Evolutionary conservation across 2,329 filamentous ascomycete genomes (phyloP).

Genomic region (Pyricularia pennisetigena): DNA sequence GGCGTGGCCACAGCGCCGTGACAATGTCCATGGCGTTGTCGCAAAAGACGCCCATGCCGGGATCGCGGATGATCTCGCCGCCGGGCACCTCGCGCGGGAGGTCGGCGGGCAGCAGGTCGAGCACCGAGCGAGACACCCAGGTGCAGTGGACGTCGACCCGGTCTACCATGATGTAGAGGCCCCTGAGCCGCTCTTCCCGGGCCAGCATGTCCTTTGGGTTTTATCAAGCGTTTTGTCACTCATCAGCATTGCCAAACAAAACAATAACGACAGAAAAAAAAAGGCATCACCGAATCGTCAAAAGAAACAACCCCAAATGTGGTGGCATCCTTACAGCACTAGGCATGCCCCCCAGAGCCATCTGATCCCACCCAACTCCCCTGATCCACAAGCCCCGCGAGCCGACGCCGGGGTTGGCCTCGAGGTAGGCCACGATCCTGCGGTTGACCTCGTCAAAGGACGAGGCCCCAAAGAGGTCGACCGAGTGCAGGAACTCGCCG

Average conservation of each 20-base stretch:
- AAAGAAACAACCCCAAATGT: not conserved
- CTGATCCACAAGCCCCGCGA: slow-evolving; percentile 49
- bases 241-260: not conserved
- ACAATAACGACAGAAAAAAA: not conserved
- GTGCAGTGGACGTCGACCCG: slow-evolving; percentile 61
- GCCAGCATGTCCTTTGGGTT: slow-evolving; percentile 46
- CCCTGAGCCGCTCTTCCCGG: slow-evolving; percentile 37
- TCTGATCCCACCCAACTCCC: slow-evolving; percentile 64
- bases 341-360: slow-evolving; percentile 54
- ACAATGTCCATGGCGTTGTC: slow-evolving; percentile 63
- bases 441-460: slow-evolving; percentile 43
- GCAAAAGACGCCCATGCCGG: slow-evolving; percentile 60
- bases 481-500: slow-evolving; percentile 56
- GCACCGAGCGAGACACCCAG: slow-evolving; percentile 56
- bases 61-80: slow-evolving; percentile 51
- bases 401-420: slow-evolving; percentile 38
- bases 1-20: slow-evolving; percentile 45
- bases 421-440: slow-evolving; percentile 42
- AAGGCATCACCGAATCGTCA: no score
- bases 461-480: slow-evolving; percentile 50
- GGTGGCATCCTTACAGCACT: slow-evolving; percentile 39
- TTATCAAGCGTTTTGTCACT: not conserved
- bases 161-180: slow-evolving; percentile 58
- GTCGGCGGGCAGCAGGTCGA: slow-evolving; percentile 46
- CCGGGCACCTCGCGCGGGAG: slow-evolving; percentile 45